Percentiles rank a stretch among this genome's conserved stretches.
Evolutionary conservation across 2,329 filamentous ascomycete species (phyloP).

Genomic region (Cercospora citrullina): DNA sequence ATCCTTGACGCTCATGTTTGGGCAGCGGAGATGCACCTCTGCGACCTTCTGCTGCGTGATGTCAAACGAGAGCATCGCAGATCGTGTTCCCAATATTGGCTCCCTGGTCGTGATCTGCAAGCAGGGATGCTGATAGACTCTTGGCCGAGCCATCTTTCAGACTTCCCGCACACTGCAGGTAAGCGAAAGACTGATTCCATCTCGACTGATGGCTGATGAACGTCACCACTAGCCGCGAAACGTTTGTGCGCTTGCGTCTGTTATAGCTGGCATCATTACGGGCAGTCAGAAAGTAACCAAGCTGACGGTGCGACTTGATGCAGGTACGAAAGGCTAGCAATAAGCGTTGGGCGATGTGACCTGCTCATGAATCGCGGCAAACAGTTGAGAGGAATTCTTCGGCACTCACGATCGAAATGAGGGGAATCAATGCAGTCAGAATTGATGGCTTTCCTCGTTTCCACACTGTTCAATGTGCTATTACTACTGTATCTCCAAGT

Average conservation of each 20-base stretch:
- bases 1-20: neutral
- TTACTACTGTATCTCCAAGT: slow-evolving; percentile 5
- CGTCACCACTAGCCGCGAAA: slow-evolving; percentile 6
- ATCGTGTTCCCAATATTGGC: neutral
- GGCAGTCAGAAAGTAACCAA: neutral
- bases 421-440: neutral
- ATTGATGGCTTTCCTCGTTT: slow-evolving; percentile 2
- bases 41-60: neutral
- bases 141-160: slow-evolving; percentile 3
- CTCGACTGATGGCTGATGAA: neutral
- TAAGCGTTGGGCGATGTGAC: neutral
- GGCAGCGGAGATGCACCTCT: neutral
- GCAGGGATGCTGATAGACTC: slow-evolving; percentile 2
- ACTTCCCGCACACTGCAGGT: slow-evolving; percentile 8
- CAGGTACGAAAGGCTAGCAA: slow-evolving; percentile 9
- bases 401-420: neutral
- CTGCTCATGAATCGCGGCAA: neutral
- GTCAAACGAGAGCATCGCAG: neutral
- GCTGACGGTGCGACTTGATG: neutral
- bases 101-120: neutral
- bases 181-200: slow-evolving; percentile 13
- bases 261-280: slow-evolving; percentile 7
- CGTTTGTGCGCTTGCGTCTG: neutral
- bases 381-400: neutral
- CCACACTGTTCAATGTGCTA: slow-evolving; percentile 13